phyloP scores from a whole-genome alignment of 495 filamentous ascomycete genomes.

The Tetracladium marchalianum region DNA sequence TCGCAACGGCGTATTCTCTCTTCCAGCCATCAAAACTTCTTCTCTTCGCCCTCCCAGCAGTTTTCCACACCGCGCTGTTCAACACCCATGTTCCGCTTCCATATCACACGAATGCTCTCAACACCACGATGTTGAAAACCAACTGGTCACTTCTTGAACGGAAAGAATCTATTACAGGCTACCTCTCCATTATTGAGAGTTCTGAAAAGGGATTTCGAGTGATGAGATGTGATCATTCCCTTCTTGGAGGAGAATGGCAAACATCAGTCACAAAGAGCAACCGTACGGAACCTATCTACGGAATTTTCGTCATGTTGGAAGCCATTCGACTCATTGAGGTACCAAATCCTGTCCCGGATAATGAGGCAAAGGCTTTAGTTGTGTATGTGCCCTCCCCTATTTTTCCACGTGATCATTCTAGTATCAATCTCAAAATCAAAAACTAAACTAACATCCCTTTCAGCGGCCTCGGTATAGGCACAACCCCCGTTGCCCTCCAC shows the following conservation, averaged over 20 bases:
- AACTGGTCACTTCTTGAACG: conserved; percentile 64
- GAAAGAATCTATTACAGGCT: conserved; percentile 77
- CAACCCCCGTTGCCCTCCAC: conserved; percentile 76
- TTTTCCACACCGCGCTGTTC: conserved; percentile 56
- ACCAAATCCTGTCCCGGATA: conserved; percentile 41
- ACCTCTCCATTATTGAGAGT: conserved; percentile 81
- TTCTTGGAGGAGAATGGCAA: conserved; percentile 88
- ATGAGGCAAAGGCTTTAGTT: conserved; percentile 69
- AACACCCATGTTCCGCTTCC: conserved; percentile 61
- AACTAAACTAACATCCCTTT: not conserved
- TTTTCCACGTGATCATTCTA: conserved; percentile 7
- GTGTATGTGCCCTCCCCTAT: conserved; percentile 44
- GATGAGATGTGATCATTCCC: conserved; percentile 86
- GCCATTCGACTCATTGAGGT: conserved; percentile 71
- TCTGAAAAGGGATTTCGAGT: conserved; percentile 60
- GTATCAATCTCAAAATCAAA: conserved; percentile 7
- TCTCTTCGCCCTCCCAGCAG: conserved; percentile 51
- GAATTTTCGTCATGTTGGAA: conserved; percentile 86
- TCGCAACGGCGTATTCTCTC: conserved; percentile 51
- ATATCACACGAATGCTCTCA: conserved; percentile 43
- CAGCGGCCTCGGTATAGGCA: conserved; percentile 87
- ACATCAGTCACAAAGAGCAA: not conserved
- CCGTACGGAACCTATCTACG: conserved; percentile 74
- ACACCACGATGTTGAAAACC: conserved; percentile 43
- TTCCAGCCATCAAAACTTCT: conserved; percentile 60